phyloP scores from a whole-genome alignment of 768 basidiomycete genomes.

The Termitomyces eurrhizus region DNA sequence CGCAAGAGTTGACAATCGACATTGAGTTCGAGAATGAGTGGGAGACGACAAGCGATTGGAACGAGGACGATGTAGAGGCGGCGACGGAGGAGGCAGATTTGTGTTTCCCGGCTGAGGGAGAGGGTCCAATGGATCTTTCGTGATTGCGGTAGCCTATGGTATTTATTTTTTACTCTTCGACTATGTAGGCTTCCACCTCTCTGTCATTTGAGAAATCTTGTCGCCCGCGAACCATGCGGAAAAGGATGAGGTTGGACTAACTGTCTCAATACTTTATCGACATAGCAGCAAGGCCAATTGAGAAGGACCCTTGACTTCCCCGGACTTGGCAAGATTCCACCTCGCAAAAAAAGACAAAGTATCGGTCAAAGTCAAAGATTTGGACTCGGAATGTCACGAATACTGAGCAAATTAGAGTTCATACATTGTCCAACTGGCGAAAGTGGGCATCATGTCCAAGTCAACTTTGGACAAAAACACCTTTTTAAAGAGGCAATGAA shows the following conservation, averaged over 20 bases:
- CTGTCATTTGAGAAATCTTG: background rate
- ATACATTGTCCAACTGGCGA: no score
- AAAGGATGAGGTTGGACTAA: background rate
- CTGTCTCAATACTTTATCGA: no score
- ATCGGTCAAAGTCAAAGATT: no score
- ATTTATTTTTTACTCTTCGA: background rate
- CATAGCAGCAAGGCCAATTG: no score
- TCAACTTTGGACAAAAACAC: no score
- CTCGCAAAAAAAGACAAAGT: no score
- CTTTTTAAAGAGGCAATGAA: no score
- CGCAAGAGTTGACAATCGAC: slow-evolving; percentile 62
- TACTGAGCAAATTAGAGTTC: no score
- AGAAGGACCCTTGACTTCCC: no score
- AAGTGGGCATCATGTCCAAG: no score
- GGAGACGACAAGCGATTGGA: slow-evolving; percentile 90
- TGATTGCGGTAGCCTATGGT: slow-evolving; percentile 11
- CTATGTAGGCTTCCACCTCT: background rate
- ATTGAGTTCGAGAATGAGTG: slow-evolving; percentile 89
- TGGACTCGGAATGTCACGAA: no score
- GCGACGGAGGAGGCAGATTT: slow-evolving; percentile 65
- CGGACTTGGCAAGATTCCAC: no score
- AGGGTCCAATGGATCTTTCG: slow-evolving; percentile 40
- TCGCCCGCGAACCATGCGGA: background rate
- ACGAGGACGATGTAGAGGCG: slow-evolving; percentile 82
- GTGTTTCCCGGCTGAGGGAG: slow-evolving; percentile 56